A percentile compares a stretch with the other conserved stretches of the same genome.
These are phyloP conservation scores for Septoria linicola DNA, from an alignment of 2,329 filamentous ascomycete species.

Conservation along the genomic window DNA sequence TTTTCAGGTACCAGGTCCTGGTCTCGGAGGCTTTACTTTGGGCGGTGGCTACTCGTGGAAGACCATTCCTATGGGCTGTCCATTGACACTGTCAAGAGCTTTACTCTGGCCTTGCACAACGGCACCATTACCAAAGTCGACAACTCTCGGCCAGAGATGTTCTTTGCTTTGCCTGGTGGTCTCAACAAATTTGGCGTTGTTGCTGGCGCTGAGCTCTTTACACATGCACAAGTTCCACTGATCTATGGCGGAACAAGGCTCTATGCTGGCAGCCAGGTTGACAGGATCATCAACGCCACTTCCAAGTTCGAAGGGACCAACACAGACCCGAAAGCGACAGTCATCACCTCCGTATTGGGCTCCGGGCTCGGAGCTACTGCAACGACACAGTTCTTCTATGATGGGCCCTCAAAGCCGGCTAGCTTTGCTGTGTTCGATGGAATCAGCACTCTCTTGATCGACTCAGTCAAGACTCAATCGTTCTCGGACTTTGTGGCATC, in stretches of 20 bases:
- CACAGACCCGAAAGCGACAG: constrained; percentile 12
- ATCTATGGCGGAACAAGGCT: constrained; percentile 16
- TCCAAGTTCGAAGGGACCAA: constrained; percentile 5
- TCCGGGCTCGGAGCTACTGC: neutral
- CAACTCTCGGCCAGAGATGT: constrained; percentile 9
- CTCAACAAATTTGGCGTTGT: constrained; percentile 16
- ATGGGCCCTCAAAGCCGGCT: neutral
- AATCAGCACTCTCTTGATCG: neutral
- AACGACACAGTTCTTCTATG: constrained; percentile 10
- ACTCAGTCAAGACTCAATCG: constrained; percentile 5
- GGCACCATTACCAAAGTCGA: constrained; percentile 11
- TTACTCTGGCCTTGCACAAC: constrained; percentile 8
- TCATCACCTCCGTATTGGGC: constrained; percentile 8
- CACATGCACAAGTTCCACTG: constrained; percentile 4
- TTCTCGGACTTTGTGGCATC: constrained; percentile 7
- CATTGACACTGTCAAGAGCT: constrained; percentile 13
- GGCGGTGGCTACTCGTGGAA: constrained; percentile 18
- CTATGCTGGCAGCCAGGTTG: neutral
- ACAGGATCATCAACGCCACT: constrained; percentile 9
- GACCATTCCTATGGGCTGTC: constrained; percentile 15
- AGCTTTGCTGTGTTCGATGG: constrained; percentile 10
- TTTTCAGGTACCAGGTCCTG: constrained; percentile 13
- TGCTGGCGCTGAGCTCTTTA: constrained; percentile 5
- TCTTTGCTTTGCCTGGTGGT: constrained; percentile 16
- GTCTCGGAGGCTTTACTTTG: constrained; percentile 17